Evolutionary conservation across 805 yeast species (phyloP).

Genomic region (Candida quercuum): DNA sequence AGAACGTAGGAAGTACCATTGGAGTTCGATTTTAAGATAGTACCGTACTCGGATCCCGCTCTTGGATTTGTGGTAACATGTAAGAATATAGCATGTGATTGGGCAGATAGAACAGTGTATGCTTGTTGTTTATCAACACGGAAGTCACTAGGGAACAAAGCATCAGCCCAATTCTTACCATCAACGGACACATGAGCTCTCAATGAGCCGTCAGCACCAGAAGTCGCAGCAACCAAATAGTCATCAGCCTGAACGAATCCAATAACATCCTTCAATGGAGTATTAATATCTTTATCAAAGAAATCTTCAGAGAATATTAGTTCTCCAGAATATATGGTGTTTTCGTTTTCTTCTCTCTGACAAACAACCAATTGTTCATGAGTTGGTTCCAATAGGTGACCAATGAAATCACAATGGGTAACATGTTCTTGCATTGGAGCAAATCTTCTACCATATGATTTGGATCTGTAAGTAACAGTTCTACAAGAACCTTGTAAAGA

Average conservation of each 20-base stretch:
- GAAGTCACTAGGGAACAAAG: slow-evolving; percentile 67
- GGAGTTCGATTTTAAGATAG: slow-evolving; percentile 80
- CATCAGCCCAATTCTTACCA: slow-evolving; percentile 72
- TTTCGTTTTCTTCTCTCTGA: slow-evolving; percentile 36
- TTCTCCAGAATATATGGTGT: slow-evolving; percentile 25
- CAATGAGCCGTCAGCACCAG: slow-evolving; percentile 44
- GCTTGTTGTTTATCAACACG: slow-evolving; percentile 57
- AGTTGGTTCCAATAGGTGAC: slow-evolving; percentile 40
- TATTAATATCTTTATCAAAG: slow-evolving; percentile 22
- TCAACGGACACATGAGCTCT: slow-evolving; percentile 73
- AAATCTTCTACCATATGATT: slow-evolving; percentile 65
- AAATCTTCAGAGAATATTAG: slow-evolving; percentile 25
- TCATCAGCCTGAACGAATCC: slow-evolving; percentile 73
- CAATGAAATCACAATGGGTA: slow-evolving; percentile 62
- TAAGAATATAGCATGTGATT: slow-evolving; percentile 66
- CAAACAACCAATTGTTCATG: slow-evolving; percentile 61
- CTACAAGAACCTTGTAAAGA: slow-evolving; percentile 38
- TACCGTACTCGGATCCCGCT: slow-evolving; percentile 59
- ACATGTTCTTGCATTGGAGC: slow-evolving; percentile 46
- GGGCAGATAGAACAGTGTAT: slow-evolving; percentile 75
- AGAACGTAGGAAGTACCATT: slow-evolving; percentile 85
- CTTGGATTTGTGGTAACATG: slow-evolving; percentile 68
- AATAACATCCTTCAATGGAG: slow-evolving; percentile 50
- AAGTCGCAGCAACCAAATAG: slow-evolving; percentile 67
- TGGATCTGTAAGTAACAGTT: slow-evolving; percentile 54